Base-by-base conservation (phyloP, 1,284 basidiomycete species). In the Stereum hirsutum region DNA sequence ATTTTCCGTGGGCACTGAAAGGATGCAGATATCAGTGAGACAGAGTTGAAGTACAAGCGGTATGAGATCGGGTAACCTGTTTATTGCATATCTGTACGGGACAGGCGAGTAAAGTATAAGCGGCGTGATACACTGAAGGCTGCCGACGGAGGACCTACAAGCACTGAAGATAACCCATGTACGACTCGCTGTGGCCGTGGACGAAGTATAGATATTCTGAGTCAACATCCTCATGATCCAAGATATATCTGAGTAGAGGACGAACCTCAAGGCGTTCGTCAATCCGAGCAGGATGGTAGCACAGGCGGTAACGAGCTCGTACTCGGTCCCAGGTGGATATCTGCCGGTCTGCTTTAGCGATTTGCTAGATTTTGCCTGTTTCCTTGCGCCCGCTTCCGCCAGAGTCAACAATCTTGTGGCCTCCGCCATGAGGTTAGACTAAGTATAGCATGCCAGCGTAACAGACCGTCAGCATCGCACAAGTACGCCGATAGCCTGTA, bases 131-230 rank as follows among this genome's bases (percentile, higher is more conserved):
- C 21, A n/a, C n/a, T n/a, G n/a, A 10, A 14, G n/a, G 21, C 4
- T 8, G 21, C n/a, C 1, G 28, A 19, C 19, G 11, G 19, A 17
- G 38, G 3, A 64, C 69, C 59, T 51, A 86, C 73, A 88, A 64
- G 65, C 84, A 87, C 54, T 85, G 82, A 5, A 85, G 52, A 58
- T 88, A 88, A 26, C 84, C 85, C 69, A 76, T 79, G 57, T 86
- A 86, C 1, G 78, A 78, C 60, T 87, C 83, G 48, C 81, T 85
- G 48, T 8, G 10, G 14, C 8, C 31, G 20, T n/a, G n/a, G 28
- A 30, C n/a, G 28, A 8, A 30, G 8, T n/a, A 30, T n/a, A 30
- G 28, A n/a, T 30, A 8, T 30, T 8, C 28, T 30, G 10, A 10
- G 28, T 8, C 28, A n/a, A 10, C n/a, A 30, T n/a, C 8, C 28